Evolutionary conservation across 2,329 filamentous ascomycete genomes (phyloP).

Genomic region (Sodiomyces alkalinus): DNA sequence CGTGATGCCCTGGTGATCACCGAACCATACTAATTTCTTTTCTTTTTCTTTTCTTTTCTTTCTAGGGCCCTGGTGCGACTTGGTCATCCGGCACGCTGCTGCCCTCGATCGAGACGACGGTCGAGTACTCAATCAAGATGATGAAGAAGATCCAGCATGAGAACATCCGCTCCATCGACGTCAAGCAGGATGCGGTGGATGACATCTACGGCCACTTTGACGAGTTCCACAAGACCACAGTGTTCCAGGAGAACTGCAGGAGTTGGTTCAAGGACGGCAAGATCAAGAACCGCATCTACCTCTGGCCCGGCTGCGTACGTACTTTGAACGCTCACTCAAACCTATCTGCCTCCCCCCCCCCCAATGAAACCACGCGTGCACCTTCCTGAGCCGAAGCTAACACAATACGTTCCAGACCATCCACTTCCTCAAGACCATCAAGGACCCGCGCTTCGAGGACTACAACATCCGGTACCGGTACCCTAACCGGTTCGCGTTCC

Average conservation of each 20-base stretch:
- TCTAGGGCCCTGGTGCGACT: constrained; percentile 21
- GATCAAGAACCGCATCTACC: constrained; percentile 17
- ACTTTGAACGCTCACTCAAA: too few species aligned
- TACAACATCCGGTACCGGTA: constrained; percentile 18
- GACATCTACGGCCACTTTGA: constrained; percentile 18
- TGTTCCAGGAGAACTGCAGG: constrained; percentile 17
- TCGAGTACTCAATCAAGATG: constrained; percentile 21
- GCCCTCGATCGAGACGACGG: constrained; percentile 26
- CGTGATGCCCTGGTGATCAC: too few species aligned
- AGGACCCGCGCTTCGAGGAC: constrained; percentile 17
- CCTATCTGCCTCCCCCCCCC: not conserved
- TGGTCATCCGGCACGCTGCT: constrained; percentile 27
- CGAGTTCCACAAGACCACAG: constrained; percentile 16
- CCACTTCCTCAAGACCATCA: constrained; percentile 21
- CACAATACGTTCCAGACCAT: constrained; percentile 12
- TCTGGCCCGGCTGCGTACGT: constrained; percentile 18
- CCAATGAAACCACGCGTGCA: not conserved
- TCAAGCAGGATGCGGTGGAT: constrained; percentile 17
- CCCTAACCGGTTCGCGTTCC: constrained; percentile 21
- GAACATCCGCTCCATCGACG: constrained; percentile 17
- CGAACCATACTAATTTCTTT: not conserved
- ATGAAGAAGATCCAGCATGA: constrained; percentile 22
- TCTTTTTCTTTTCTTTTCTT: not conserved
- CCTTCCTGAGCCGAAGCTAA: not conserved
- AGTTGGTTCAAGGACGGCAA: constrained; percentile 20